Conservation (phyloP, 305 asterid species). For the Solanum hybrid region DNA sequence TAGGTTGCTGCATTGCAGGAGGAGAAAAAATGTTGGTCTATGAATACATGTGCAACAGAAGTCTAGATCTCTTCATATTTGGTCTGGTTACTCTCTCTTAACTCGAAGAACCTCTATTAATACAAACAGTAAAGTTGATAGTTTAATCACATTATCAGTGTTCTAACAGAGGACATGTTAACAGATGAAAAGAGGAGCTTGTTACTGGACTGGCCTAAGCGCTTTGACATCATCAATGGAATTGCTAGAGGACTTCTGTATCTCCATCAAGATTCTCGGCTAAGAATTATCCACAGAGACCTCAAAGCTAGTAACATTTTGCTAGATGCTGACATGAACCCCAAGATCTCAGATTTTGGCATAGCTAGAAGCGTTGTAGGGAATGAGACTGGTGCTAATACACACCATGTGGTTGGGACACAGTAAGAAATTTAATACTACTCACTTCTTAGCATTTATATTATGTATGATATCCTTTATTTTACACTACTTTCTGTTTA, state of each 20-base stretch:
- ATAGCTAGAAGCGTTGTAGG: constrained; percentile 6
- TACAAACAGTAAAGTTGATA: not conserved
- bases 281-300: constrained; percentile 2
- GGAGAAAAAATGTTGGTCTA: constrained; percentile 4
- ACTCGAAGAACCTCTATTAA: not conserved
- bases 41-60: not conserved
- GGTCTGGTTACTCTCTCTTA: not conserved
- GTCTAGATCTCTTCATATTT: constrained; percentile 7
- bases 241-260: constrained; percentile 2
- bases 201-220: not conserved
- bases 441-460: not conserved
- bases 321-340: constrained; percentile 2
- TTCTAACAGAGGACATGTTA: not conserved
- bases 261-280: constrained; percentile 9
- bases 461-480: not conserved
- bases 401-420: constrained; percentile 1
- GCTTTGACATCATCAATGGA: constrained; percentile 7
- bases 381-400: constrained; percentile 3
- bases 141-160: not conserved
- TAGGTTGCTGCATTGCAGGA: constrained; percentile 5
- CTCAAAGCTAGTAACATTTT: constrained; percentile 7
- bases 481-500: not conserved
- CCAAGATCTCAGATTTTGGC: constrained; percentile 10
- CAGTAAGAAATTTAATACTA: not conserved
- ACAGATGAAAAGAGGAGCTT: not conserved